phyloP scores from a whole-genome alignment of 345 rosid species.

The Eucalyptus coolabah region DNA sequence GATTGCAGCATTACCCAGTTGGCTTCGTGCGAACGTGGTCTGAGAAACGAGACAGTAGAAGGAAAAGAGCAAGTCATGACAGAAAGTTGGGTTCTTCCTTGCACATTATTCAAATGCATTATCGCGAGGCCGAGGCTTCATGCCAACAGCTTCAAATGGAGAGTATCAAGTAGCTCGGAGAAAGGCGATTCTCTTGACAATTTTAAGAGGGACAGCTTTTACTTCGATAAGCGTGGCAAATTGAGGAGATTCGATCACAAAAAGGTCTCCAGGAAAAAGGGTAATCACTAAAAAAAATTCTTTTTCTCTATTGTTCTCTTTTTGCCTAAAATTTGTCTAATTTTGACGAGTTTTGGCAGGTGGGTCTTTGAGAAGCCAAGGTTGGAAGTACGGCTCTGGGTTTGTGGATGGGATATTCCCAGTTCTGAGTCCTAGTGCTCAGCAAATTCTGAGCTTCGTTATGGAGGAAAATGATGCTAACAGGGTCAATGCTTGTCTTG shows the following conservation, averaged over 20 bases:
- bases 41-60: background rate
- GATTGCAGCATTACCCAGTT: background rate
- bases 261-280: conserved; percentile 49
- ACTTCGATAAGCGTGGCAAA: conserved; percentile 57
- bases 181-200: background rate
- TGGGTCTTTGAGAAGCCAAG: conserved; percentile 79
- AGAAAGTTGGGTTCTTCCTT: background rate
- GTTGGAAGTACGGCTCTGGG: conserved; percentile 96
- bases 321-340: background rate
- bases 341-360: conserved; percentile 18
- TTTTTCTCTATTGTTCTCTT: background rate
- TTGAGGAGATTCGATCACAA: conserved; percentile 47
- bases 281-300: background rate
- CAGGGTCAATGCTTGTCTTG: conserved; percentile 36
- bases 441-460: conserved; percentile 43
- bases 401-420: conserved; percentile 94
- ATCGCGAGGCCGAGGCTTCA: background rate
- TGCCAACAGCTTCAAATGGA: background rate
- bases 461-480: conserved; percentile 35
- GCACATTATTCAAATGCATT: background rate
- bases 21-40: background rate
- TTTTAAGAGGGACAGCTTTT: conserved; percentile 34
- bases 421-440: conserved; percentile 72
- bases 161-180: background rate
- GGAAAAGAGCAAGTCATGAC: background rate